Base-by-base conservation (phyloP, 2,329 filamentous ascomycete species). In the Cryphonectria japonica region DNA sequence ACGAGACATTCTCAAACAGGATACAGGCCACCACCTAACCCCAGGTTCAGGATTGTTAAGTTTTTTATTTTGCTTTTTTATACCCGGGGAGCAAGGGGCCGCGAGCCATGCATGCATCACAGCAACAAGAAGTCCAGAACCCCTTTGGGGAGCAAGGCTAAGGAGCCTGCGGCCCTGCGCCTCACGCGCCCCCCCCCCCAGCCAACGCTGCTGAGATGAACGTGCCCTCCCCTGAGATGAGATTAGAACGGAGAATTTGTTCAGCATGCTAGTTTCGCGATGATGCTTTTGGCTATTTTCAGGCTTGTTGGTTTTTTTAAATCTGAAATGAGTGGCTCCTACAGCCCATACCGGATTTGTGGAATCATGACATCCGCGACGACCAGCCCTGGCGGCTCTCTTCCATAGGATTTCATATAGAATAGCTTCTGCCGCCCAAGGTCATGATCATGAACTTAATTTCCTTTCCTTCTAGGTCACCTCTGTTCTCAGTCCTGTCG, bases 281-380 rank as follows among this genome's bases (percentile, higher is more conserved):
- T 19, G 29, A 37, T 54, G 64, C 43, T 34, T n/a, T 32, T 26
- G 13, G 43, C 32, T 29, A 37, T 66, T 26, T 22, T n/a, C 41
- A 65, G 62, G 41, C 26, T 54, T 46, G 67, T 43, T 57, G 61
- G 61, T 34, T 71, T 34, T 34, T 16, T 52, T 41, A 32, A 13
- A 41, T 19, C n/a, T n/a, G 37, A 50, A 37, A 39, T 34, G 54
- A 39, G 57, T 69, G n/a, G 61, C 39, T 46, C 14, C 37, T 13
- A 19, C 59, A 59, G 5, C 16, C 39, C 50, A 52, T n/a, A 34
- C 41, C 43, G 61, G 22, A 32, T n/a, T 65, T 22, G 63, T 65
- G 63, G 63, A 50, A 5, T 43, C 26, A 3, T 52, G 63, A 65
- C 3, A 52, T 46, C 39, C 60, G 16, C 54, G 22, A 32, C 19